These are phyloP conservation scores for Geranium incanum DNA, from an alignment of 441 rosid genomes.

Conservation along the genomic window DNA sequence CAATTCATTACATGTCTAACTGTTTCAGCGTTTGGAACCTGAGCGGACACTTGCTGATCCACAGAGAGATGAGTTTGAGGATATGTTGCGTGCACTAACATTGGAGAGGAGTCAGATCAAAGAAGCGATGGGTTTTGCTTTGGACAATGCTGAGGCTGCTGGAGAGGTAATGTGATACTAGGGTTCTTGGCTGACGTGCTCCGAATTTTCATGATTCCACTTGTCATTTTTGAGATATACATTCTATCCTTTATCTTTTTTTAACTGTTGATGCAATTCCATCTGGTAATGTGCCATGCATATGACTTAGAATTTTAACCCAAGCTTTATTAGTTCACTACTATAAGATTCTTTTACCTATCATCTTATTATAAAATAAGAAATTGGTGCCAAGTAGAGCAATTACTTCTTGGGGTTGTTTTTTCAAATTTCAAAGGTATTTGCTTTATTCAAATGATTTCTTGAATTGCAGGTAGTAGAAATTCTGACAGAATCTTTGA, in stretches of 20 bases:
- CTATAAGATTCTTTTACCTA: no score
- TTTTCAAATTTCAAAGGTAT: background rate
- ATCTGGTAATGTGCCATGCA: background rate
- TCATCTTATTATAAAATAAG: no score
- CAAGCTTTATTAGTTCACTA: no score
- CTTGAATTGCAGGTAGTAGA: constrained; percentile 68
- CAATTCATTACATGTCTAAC: constrained; percentile 15
- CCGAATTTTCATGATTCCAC: background rate
- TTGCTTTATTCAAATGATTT: background rate
- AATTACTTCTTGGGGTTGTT: background rate
- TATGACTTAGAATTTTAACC: no score
- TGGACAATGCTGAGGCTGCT: constrained; percentile 98
- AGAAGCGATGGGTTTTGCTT: constrained; percentile 81
- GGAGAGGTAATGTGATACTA: constrained; percentile 61
- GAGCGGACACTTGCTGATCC: constrained; percentile 87
- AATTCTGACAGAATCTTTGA: constrained; percentile 94
- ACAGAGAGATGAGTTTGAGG: constrained; percentile 87
- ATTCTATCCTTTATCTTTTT: no score
- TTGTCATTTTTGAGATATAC: background rate
- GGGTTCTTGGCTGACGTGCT: background rate
- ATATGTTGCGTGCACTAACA: constrained; percentile 71
- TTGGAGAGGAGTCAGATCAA: constrained; percentile 90
- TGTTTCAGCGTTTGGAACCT: constrained; percentile 69
- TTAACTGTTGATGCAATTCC: background rate
- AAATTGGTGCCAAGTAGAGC: no score